A percentile compares a stretch with the other conserved stretches of the same genome.
Evolutionary conservation across 176 grass and related monocot genomes (phyloP).

Genomic region (Tuctoria greenei): DNA sequence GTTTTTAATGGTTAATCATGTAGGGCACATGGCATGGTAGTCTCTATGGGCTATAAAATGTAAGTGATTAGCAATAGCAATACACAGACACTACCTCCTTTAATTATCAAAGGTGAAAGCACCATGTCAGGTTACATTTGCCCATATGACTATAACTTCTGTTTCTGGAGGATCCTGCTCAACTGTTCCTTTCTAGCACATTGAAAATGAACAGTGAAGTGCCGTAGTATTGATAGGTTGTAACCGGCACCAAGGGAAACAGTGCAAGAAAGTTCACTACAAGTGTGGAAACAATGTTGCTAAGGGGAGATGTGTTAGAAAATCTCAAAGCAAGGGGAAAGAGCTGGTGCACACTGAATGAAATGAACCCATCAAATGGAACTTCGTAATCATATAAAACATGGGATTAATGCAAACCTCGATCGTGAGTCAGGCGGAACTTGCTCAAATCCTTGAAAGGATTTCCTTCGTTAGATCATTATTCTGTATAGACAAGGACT

Average conservation of each 20-base stretch:
- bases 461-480: slow-evolving; percentile 23
- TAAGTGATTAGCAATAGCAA: neutral
- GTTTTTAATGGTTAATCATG: neutral
- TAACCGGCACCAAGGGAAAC: neutral
- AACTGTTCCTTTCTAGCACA: slow-evolving; percentile 15
- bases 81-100: slow-evolving; percentile 12
- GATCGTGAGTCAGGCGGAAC: neutral
- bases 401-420: slow-evolving; percentile 11
- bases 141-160: neutral
- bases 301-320: neutral
- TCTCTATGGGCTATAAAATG: neutral
- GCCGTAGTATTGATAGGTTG: neutral
- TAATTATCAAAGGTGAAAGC: neutral
- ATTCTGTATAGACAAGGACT: neutral
- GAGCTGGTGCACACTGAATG: slow-evolving; percentile 13
- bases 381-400: slow-evolving; percentile 17
- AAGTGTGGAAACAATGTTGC: slow-evolving; percentile 9
- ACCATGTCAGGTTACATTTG: slow-evolving; percentile 22
- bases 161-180: slow-evolving; percentile 4
- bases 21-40: neutral
- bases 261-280: slow-evolving; percentile 4
- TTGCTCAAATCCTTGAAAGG: slow-evolving; percentile 6
- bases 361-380: slow-evolving; percentile 20
- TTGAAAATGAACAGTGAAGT: slow-evolving; percentile 16
- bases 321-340: slow-evolving; percentile 3